Conservation (phyloP, 2,329 filamentous ascomycete species). For the Dactylella cylindrospora region DNA sequence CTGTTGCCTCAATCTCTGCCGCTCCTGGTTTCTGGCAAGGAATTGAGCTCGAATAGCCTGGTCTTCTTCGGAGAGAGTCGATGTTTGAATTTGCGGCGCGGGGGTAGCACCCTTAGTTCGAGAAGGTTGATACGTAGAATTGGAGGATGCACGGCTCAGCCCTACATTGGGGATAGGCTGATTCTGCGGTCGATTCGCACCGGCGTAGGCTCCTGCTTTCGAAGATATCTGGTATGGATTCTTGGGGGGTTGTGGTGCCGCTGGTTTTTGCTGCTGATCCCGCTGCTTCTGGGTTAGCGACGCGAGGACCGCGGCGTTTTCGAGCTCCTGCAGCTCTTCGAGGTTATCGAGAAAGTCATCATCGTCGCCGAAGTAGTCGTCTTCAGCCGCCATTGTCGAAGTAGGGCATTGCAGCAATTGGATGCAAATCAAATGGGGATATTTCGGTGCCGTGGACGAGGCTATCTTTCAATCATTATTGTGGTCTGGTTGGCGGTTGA, state of each 20-base stretch:
- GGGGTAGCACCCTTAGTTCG: conserved; percentile 8
- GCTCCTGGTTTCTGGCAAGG: conserved; percentile 25
- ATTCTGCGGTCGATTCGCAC: conserved; percentile 12
- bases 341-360: conserved; percentile 36
- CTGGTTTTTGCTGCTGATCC: conserved; percentile 15
- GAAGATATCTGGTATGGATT: conserved; percentile 40
- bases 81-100: conserved; percentile 1
- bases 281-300: conserved; percentile 38
- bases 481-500: too few relatives aligned
- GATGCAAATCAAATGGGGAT: too few relatives aligned
- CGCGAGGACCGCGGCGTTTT: conserved; percentile 40
- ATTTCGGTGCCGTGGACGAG: too few relatives aligned
- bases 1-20: conserved; percentile 23
- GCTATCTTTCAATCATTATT: too few relatives aligned
- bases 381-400: conserved; percentile 41
- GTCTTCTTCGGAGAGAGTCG: conserved; percentile 25
- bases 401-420: conserved; percentile 29
- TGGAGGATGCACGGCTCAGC: conserved; percentile 6
- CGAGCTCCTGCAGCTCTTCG: conserved; percentile 39
- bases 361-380: conserved; percentile 42
- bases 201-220: conserved; percentile 16
- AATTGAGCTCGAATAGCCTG: conserved; percentile 29
- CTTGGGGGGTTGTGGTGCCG: conserved; percentile 9
- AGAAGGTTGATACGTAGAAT: conserved; percentile 25
- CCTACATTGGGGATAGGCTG: conserved; percentile 6